phyloP scores from a whole-genome alignment of 805 yeast species.

The Ascoidea rubescens region DNA sequence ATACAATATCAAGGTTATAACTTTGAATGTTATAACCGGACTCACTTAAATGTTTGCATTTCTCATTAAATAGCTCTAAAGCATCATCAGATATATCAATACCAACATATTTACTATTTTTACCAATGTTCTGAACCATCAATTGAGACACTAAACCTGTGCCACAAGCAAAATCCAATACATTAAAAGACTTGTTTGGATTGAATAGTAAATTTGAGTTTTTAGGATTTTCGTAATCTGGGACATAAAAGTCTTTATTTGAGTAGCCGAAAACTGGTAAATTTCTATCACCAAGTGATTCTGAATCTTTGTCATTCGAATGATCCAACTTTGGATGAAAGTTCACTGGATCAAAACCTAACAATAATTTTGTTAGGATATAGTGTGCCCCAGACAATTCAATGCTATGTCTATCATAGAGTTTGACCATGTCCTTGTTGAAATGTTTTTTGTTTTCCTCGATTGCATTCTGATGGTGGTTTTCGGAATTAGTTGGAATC shows the following conservation, averaged over 20 bases:
- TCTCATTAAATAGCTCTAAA: neutral
- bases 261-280: neutral
- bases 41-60: neutral
- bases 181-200: too few relatives aligned
- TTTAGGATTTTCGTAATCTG: neutral
- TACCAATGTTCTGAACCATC: neutral
- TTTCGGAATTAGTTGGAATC: too few relatives aligned
- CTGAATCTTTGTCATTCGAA: neutral
- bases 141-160: neutral
- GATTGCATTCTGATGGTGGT: neutral
- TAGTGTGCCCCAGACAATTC: neutral
- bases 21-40: neutral
- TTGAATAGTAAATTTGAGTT: too few relatives aligned
- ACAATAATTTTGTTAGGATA: neutral
- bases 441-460: neutral
- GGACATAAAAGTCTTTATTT: neutral
- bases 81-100: neutral
- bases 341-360: neutral
- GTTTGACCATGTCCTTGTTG: neutral
- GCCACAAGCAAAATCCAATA: neutral
- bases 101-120: neutral
- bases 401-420: neutral
- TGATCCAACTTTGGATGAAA: too few relatives aligned
- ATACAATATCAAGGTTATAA: neutral
- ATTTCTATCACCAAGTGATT: neutral